These are phyloP conservation scores for Mycena venus DNA, from an alignment of 768 basidiomycete species.

Conservation along the genomic window DNA sequence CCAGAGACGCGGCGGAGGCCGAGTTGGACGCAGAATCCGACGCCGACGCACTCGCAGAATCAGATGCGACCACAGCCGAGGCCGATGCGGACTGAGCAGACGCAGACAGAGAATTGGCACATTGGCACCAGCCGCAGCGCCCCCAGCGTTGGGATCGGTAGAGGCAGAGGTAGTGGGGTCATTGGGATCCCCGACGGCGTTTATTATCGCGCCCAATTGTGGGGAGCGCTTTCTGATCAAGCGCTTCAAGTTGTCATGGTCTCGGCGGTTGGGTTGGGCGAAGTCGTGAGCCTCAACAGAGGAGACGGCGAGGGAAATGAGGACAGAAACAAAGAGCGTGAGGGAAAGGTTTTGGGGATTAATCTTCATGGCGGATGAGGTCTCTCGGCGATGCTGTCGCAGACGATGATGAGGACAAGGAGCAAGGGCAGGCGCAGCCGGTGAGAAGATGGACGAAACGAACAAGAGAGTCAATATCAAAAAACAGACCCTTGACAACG, in stretches of 20 bases:
- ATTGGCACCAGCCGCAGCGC: neutral
- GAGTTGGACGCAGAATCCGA: slow-evolving; percentile 29
- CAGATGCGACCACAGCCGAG: slow-evolving; percentile 23
- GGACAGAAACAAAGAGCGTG: slow-evolving; percentile 74
- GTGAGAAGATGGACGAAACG: slow-evolving; percentile 33
- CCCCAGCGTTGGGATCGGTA: neutral
- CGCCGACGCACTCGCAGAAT: slow-evolving; percentile 29
- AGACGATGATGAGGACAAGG: slow-evolving; percentile 13
- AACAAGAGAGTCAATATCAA: slow-evolving; percentile 28
- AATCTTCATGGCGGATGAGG: slow-evolving; percentile 60
- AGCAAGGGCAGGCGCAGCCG: slow-evolving; percentile 34
- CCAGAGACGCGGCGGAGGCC: slow-evolving; percentile 15
- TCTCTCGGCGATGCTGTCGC: slow-evolving; percentile 16
- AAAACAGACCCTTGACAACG: slow-evolving; percentile 26
- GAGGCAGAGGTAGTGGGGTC: slow-evolving; percentile 16
- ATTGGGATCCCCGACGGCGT: slow-evolving; percentile 41
- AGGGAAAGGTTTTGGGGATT: slow-evolving; percentile 61
- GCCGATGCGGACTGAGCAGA: slow-evolving; percentile 28
- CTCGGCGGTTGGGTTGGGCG: slow-evolving; percentile 58
- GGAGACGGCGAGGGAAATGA: slow-evolving; percentile 66
- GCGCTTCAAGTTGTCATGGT: slow-evolving; percentile 72
- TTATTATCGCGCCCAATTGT: slow-evolving; percentile 23
- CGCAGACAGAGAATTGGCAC: neutral
- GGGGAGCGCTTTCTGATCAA: slow-evolving; percentile 77
- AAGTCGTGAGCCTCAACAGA: slow-evolving; percentile 62